Evolutionary conservation across 2,329 filamentous ascomycete genomes (phyloP).

Genomic region (Pseudopyrenochaeta lycopersici): DNA sequence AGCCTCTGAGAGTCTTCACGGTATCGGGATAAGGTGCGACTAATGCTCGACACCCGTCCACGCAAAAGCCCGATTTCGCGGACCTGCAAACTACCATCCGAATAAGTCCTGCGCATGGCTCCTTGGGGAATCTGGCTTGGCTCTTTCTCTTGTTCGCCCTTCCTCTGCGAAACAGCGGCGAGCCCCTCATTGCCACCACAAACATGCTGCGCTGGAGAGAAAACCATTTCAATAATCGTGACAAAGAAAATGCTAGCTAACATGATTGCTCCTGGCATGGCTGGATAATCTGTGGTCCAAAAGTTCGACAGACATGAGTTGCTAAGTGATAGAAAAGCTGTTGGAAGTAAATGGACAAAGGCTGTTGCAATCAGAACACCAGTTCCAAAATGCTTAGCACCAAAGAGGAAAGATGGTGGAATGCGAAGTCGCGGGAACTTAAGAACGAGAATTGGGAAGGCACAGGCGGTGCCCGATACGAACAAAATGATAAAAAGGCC

Average conservation of each 20-base stretch:
- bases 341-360: slow-evolving; percentile 77
- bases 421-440: slow-evolving; percentile 68
- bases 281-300: slow-evolving; percentile 66
- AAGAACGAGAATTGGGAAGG: slow-evolving; percentile 68
- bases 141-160: slow-evolving; percentile 12
- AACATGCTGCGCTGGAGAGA: slow-evolving; percentile 65
- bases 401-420: slow-evolving; percentile 67
- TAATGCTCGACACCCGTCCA: slow-evolving; percentile 37
- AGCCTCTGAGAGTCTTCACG: slow-evolving; percentile 34
- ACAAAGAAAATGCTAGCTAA: slow-evolving; percentile 67
- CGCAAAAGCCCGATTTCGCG: slow-evolving; percentile 33
- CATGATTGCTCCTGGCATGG: slow-evolving; percentile 71
- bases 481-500: slow-evolving; percentile 47
- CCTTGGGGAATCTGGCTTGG: slow-evolving; percentile 5
- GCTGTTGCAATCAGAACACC: slow-evolving; percentile 84
- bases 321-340: slow-evolving; percentile 60
- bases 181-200: slow-evolving; percentile 61
- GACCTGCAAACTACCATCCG: slow-evolving; percentile 32
- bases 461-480: slow-evolving; percentile 59
- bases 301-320: slow-evolving; percentile 64
- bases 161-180: slow-evolving; percentile 25
- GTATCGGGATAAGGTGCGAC: slow-evolving; percentile 39
- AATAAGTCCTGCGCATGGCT: slow-evolving; percentile 24
- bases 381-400: slow-evolving; percentile 68
- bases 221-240: slow-evolving; percentile 68